phyloP scores from a whole-genome alignment of 2,329 filamentous ascomycete genomes.

The Magnaporthiopsis rhizophila region DNA sequence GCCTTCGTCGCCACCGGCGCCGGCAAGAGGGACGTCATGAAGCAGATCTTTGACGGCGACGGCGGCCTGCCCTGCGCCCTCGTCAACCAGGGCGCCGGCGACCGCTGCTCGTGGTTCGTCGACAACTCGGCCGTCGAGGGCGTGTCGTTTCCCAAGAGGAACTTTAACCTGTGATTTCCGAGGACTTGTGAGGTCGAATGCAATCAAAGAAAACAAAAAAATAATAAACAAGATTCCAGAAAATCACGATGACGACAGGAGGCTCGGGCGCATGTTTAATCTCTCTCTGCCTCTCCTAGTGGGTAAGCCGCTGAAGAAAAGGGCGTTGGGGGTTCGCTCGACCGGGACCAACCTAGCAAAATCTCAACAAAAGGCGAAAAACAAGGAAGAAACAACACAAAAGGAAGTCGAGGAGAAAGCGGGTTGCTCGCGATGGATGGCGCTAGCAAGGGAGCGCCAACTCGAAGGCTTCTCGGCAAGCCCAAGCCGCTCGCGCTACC shows the following conservation, averaged over 20 bases:
- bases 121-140: slow-evolving; percentile 80
- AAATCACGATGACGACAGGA: no score
- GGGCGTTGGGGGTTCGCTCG: neutral
- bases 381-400: neutral
- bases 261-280: no score
- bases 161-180: slow-evolving; percentile 39
- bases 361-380: neutral
- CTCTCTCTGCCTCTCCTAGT: no score
- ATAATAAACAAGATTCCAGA: neutral
- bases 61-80: slow-evolving; percentile 76
- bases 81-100: slow-evolving; percentile 75
- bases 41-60: slow-evolving; percentile 83
- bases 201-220: neutral
- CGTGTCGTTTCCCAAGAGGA: slow-evolving; percentile 71
- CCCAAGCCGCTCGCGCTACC: neutral
- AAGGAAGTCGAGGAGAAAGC: neutral
- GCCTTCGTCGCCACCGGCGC: slow-evolving; percentile 87
- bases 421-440: neutral
- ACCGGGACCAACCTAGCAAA: no score
- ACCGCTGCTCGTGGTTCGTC: slow-evolving; percentile 92
- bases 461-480: neutral
- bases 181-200: neutral
- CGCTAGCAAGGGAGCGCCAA: neutral
- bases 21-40: slow-evolving; percentile 86
- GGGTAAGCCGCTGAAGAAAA: neutral